phyloP scores from a whole-genome alignment of 495 filamentous ascomycete genomes.

The Trichoderma virens region DNA sequence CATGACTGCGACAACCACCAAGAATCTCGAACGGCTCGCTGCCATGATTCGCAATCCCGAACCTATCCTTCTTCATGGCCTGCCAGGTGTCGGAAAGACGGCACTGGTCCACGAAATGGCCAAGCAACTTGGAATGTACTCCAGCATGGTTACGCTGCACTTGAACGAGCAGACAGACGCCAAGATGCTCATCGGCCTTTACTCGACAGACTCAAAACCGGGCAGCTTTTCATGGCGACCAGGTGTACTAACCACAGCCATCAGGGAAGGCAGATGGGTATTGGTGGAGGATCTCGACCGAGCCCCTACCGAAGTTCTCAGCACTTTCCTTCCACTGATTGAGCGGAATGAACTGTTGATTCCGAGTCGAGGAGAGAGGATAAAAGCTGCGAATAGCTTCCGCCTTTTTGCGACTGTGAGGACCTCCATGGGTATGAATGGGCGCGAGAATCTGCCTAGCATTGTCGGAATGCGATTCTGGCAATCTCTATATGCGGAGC shows the following conservation, averaged over 20 bases:
- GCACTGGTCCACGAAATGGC: conserved; percentile 78
- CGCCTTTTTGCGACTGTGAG: conserved; percentile 86
- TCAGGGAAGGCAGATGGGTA: conserved; percentile 90
- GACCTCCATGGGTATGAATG: conserved; percentile 61
- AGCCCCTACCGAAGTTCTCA: conserved; percentile 91
- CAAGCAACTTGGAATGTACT: conserved; percentile 59
- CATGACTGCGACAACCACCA: conserved; percentile 58
- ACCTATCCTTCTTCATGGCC: conserved; percentile 73
- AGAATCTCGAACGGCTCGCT: conserved; percentile 64
- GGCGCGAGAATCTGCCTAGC: conserved; percentile 52
- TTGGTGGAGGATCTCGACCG: conserved; percentile 94
- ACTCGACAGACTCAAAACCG: conserved; percentile 73
- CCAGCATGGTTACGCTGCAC: conserved; percentile 80
- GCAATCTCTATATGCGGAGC: conserved; percentile 61
- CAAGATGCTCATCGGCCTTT: conserved; percentile 88
- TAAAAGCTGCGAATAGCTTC: conserved; percentile 76
- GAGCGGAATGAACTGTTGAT: conserved; percentile 82
- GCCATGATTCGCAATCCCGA: conserved; percentile 51
- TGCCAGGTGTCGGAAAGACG: conserved; percentile 87
- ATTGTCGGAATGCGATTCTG: conserved; percentile 77
- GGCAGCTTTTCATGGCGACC: conserved; percentile 88
- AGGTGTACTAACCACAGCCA: conserved; percentile 90
- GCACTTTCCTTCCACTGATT: conserved; percentile 81
- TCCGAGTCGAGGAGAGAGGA: conserved; percentile 74
- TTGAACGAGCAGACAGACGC: conserved; percentile 96